Base-by-base conservation (phyloP, 2,329 filamentous ascomycete genomes). In the Colletotrichum sp. region DNA sequence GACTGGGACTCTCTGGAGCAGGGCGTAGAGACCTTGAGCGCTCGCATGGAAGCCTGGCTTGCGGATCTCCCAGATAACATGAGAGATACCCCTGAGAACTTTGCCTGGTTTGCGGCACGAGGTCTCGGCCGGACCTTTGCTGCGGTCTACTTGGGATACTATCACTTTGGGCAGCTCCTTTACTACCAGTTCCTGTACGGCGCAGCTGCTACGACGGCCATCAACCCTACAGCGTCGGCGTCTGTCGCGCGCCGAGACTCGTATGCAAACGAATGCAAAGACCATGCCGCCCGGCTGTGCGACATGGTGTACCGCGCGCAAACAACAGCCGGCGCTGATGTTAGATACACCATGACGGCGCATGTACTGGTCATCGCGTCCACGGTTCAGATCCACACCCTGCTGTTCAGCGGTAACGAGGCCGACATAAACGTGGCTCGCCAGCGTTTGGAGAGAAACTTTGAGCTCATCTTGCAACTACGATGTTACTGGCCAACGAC, bases 361-460 rank as follows among this genome's bases (percentile, higher is more conserved):
- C 86, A 88, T 76, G 84, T 87, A 33, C 78, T 87, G 7, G 83
- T 87, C 9, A 84, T 88, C 43, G 81, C 85, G 3, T 87, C 86
- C 2, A 86, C 86, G 0, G 81, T 87, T 1, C 83, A 87, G 68
- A 81, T 87, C 15, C 86, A 88, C 69, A 87, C 80, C 1, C 80
- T 88, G 3, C 79, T 88, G 1, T 86, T 87, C 73, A 80, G 79
- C 61, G 77, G 77, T 1, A 79, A 83, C 29, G 81, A 85, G 21
- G 73, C 69, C 6, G 80, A 85, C 61, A 83, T 86, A 18, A 66
- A 74, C 1, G 73, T 78, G 4, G 83, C 86, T 1, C 81, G 81
- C 24, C 72, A 69, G 16, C 79, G 83, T 6, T 78, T 88, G 3
- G 85, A 86, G 72, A 78, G 79, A 18, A 88, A 88, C 66, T 88